Percentiles rank a stretch among this genome's conserved stretches.
These are phyloP conservation scores for Termitomyces sp. DNA, from an alignment of 768 basidiomycete genomes.

Conservation along the genomic window DNA sequence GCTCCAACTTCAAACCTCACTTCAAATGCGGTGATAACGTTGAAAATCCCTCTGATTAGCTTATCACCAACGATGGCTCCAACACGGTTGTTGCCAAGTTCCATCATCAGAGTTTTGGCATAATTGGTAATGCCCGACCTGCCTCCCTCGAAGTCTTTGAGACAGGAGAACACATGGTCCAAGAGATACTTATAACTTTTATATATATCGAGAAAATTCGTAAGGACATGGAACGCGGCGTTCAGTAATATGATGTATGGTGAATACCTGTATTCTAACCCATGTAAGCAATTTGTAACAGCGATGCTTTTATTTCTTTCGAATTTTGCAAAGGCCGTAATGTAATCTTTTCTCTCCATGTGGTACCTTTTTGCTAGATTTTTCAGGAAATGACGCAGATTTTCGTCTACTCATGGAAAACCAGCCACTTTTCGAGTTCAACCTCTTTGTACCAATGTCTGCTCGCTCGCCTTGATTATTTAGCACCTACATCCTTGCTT, in stretches of 20 bases:
- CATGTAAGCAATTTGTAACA: too few species aligned
- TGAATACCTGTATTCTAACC: background rate
- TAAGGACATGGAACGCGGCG: conserved; percentile 11
- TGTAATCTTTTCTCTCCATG: background rate
- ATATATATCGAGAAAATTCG: conserved; percentile 25
- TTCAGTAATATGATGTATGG: too few species aligned
- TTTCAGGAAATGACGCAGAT: background rate
- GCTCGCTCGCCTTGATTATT: background rate
- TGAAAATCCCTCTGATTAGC: background rate
- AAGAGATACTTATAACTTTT: conserved; percentile 26
- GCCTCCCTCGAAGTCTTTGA: conserved; percentile 16
- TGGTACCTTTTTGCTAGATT: background rate
- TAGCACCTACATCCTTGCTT: background rate
- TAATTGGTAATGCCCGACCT: conserved; percentile 10
- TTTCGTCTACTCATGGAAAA: background rate
- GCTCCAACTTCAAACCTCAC: background rate
- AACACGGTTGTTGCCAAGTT: conserved; percentile 14
- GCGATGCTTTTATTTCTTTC: background rate
- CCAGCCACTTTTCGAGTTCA: background rate
- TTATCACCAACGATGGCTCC: conserved; percentile 1
- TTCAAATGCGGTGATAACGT: background rate
- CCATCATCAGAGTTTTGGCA: conserved; percentile 10
- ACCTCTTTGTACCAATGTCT: background rate
- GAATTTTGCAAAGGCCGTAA: background rate
- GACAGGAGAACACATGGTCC: conserved; percentile 21